A percentile compares a stretch with the other conserved stretches of the same genome.
These are phyloP conservation scores for Trichomonascaceae sp. DNA, from an alignment of 1,139 yeast species.

Conservation along the genomic window DNA sequence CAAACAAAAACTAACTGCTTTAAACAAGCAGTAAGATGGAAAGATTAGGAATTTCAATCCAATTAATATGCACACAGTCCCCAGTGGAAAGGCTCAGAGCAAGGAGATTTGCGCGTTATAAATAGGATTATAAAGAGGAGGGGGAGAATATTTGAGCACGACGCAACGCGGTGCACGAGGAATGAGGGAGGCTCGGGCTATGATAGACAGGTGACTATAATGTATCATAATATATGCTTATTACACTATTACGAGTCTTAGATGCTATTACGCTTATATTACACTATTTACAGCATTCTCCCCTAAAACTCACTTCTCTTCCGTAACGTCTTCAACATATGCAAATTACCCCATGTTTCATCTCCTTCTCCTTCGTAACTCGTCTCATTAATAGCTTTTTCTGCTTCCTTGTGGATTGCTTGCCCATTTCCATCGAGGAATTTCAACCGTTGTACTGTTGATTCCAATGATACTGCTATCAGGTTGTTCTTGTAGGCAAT, in stretches of 20 bases:
- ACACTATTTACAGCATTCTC: too few relatives aligned
- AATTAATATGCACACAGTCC: background rate
- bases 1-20: background rate
- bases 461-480: background rate
- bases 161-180: background rate
- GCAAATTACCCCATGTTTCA: background rate
- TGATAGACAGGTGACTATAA: too few relatives aligned
- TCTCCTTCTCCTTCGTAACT: background rate
- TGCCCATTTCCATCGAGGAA: background rate
- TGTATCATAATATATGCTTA: too few relatives aligned
- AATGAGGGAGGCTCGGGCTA: background rate
- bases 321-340: constrained; percentile 3
- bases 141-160: constrained; percentile 3
- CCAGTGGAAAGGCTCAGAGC: background rate
- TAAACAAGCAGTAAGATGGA: background rate
- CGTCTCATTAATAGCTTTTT: background rate
- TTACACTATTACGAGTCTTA: too few relatives aligned
- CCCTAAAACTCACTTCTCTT: background rate
- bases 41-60: background rate
- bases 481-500: background rate
- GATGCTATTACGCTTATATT: too few relatives aligned
- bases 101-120: background rate
- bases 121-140: background rate
- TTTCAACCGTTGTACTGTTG: background rate
- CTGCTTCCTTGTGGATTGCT: background rate